Base-by-base conservation (phyloP, 768 basidiomycete genomes). In the Suillus ampliporus region DNA sequence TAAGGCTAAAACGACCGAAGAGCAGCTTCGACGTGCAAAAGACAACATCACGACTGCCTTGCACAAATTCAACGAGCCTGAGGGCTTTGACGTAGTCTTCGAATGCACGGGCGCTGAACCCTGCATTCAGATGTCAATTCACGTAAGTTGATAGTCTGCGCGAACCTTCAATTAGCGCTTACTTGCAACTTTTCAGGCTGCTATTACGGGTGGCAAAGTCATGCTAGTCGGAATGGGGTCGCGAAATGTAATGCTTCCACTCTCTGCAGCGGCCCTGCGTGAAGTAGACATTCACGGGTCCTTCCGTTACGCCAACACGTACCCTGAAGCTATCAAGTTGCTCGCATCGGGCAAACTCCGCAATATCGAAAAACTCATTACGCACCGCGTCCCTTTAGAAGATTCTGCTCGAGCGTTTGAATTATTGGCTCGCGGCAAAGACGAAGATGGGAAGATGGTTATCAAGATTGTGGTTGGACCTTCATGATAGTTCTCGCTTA, bases 221-320 rank as follows among this genome's bases (percentile, higher is more conserved):
- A 89, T 94, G 83, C 91, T 95, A 69, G 87, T 99, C 66, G 97
- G 97, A 23, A 99, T 99, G 97, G 97, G 97, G 67, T 87, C 94
- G 17, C 86, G 89, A 62, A 90, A 89, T 69, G 86, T 90, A 61
- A 81, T 84, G 65, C 82, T 97, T 59, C 97, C 97, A n/a, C 83
- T 95, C 61, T 89, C 90, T 47, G 83, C 85, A 34, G 92, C 95
- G 44, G 90, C 93, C 17, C 76, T 89, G 61, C 89, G 96, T 57
- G 96, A 97, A 77, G 93, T 98, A 63, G 95, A 98, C 76, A 87
- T 98, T 69, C 86, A 88, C 64, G 96, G 95, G 67, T 92, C 91
- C 41, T 97, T 97, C 84, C 86, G 93, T 37, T 95, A 95, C 70
- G 89, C 90, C 63, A 88, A 94, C 79, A 95, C 94, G 11, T 99